Conservation (phyloP, 352 stramenopile species). For the Globisporangium polare region DNA sequence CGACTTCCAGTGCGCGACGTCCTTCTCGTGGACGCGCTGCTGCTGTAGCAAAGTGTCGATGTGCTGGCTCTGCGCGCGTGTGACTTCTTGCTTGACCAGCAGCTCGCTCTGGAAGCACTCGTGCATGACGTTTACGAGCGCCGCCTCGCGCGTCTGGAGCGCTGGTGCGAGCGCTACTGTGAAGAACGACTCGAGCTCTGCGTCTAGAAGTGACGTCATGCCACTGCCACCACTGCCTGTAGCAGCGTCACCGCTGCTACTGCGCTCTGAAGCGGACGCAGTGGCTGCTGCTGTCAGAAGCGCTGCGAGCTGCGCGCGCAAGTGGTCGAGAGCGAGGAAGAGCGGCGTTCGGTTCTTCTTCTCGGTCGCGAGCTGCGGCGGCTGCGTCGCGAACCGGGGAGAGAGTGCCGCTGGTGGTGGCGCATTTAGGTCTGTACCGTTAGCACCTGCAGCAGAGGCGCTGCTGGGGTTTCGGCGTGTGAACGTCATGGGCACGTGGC, state of each 20-base stretch:
- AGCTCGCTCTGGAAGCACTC: conserved; percentile 50
- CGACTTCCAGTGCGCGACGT: conserved; percentile 34
- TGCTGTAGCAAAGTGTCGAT: conserved; percentile 19
- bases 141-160: conserved; percentile 54
- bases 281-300: not conserved
- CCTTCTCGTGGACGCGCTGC: conserved; percentile 23
- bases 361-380: conserved; percentile 6
- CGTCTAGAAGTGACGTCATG: conserved; percentile 6
- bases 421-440: not conserved
- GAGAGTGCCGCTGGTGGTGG: not conserved
- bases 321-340: conserved; percentile 4
- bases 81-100: conserved; percentile 20
- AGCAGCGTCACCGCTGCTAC: not conserved
- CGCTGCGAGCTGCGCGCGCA: not conserved
- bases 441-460: not conserved
- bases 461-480: not conserved
- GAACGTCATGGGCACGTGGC: not conserved
- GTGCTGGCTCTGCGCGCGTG: conserved; percentile 17
- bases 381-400: conserved; percentile 4
- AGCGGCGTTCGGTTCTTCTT: conserved; percentile 6
- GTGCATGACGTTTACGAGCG: conserved; percentile 55
- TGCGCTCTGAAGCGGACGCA: not conserved
- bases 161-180: conserved; percentile 27
- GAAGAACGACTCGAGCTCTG: conserved; percentile 45
- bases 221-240: too few relatives aligned